Percentiles rank a stretch among this genome's conserved stretches.
phyloP scores from a whole-genome alignment of 2,329 filamentous ascomycete genomes.

The Trichoderma sp. region DNA sequence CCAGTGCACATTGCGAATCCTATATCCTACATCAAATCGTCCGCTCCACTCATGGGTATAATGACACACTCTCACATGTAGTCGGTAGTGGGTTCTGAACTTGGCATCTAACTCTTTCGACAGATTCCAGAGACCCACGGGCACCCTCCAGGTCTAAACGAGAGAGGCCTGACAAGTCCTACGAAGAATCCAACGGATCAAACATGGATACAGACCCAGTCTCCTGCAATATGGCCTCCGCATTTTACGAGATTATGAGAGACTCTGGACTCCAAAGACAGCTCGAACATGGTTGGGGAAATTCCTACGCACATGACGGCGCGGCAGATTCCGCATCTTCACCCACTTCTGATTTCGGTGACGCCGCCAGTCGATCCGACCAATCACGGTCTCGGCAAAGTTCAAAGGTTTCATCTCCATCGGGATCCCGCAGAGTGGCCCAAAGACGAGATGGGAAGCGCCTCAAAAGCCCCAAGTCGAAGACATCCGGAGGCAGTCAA shows the following conservation, averaged over 20 bases:
- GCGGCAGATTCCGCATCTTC: conserved; percentile 9
- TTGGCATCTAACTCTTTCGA: not conserved
- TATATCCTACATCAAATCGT: not conserved
- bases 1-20: not conserved
- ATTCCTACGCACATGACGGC: not conserved
- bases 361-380: not conserved
- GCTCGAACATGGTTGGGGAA: conserved; percentile 20
- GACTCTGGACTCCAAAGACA: conserved; percentile 22
- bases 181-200: not conserved
- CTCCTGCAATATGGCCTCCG: conserved; percentile 23
- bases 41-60: not conserved
- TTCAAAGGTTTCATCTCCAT: not conserved
- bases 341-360: not conserved
- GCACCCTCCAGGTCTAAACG: not conserved
- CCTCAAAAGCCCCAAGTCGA: conserved; percentile 10
- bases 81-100: not conserved
- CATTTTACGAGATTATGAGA: conserved; percentile 23
- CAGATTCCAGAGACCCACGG: conserved; percentile 10
- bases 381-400: conserved; percentile 6
- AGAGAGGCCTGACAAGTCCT: not conserved
- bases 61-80: not conserved
- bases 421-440: not conserved
- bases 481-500: conserved; percentile 1
- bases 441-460: not conserved
- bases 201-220: conserved; percentile 9